Base-by-base conservation (phyloP, 495 filamentous ascomycete genomes). In the Penicillium lividum region DNA sequence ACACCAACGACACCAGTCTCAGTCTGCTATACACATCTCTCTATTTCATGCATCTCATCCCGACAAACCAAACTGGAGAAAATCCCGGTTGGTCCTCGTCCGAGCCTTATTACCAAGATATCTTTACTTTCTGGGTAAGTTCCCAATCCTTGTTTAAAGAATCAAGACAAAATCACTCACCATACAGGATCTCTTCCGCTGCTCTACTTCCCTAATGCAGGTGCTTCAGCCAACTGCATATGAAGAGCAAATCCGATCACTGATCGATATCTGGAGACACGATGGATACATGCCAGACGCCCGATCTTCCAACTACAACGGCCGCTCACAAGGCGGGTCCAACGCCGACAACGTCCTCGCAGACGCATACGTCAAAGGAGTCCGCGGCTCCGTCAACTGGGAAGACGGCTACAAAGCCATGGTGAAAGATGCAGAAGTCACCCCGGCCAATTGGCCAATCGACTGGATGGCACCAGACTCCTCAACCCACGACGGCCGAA, bases 311-410 rank as follows among this genome's bases (percentile, higher is more conserved):
- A 88, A 90, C 67, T 90, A 80, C 71, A 91, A 89, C 58, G 88
- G 88, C 46, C 78, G 82, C 11, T 80, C 79, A 2, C 88, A 92
- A 72, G 90, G 88, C 7, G 89, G 89, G 7, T 89, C 84, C 7
- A 90, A 90, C 59, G 83, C 84, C 1, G 89, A 92, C 67, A 89
- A 88, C 58, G 77, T 92, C 7, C 79, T 92, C 27, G 89, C 88
- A 1, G 89, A 92, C 63, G 87, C 88, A 2, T 91, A 86, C 59
- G 82, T 91, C 34, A 91, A 91, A 57, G 86, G 87, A 1, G 82
- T 91, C 22, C 75, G 82, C 10, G 82, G 79, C 7, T 74, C 68
- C n/a, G 72, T 91, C 8, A 77, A 91, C 64, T 91, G 89, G 88
- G 71, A 77, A n/a, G 85, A 84, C 52, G 88, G 82, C 8, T 90